Conservation (phyloP, 495 filamentous ascomycete species). For the Oleoguttula mirabilis region DNA sequence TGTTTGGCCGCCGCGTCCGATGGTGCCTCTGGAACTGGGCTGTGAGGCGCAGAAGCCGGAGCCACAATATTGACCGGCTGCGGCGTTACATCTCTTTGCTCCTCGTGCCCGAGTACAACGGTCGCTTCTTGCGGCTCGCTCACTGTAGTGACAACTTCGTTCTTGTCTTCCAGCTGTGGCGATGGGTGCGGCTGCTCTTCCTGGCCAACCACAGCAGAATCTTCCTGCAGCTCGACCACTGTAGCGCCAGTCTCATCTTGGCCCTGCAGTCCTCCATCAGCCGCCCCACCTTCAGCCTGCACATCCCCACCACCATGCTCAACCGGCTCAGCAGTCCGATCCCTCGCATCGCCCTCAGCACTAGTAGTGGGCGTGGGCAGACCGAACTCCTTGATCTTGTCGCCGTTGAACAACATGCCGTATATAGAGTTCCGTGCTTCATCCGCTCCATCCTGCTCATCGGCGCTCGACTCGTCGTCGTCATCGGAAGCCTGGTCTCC, state of each 20-base stretch:
- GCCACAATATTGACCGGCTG: neutral
- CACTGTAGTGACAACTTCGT: neutral
- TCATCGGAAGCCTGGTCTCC: conserved; percentile 13
- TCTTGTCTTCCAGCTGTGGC: neutral
- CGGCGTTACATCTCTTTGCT: no score
- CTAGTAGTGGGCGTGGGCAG: conserved; percentile 19
- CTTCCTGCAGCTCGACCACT: neutral
- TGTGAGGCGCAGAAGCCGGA: neutral
- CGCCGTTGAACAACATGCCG: conserved; percentile 3
- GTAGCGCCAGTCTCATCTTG: no score
- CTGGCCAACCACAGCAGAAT: neutral
- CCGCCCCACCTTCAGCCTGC: neutral
- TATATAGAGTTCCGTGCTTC: conserved; percentile 5
- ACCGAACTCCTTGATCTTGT: conserved; percentile 18
- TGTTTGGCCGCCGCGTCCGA: conserved; percentile 35
- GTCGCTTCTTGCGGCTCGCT: no score
- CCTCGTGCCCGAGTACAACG: no score
- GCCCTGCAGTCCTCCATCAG: no score
- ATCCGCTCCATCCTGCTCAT: conserved; percentile 1
- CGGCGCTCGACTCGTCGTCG: conserved; percentile 12
- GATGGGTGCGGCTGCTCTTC: neutral
- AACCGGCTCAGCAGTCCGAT: conserved; percentile 2
- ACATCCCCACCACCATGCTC: conserved; percentile 1
- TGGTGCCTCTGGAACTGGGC: neutral
- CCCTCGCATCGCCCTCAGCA: conserved; percentile 16